Base-by-base conservation (phyloP, 371 early-diverging fungal genomes). In the Mortierella sp. region DNA sequence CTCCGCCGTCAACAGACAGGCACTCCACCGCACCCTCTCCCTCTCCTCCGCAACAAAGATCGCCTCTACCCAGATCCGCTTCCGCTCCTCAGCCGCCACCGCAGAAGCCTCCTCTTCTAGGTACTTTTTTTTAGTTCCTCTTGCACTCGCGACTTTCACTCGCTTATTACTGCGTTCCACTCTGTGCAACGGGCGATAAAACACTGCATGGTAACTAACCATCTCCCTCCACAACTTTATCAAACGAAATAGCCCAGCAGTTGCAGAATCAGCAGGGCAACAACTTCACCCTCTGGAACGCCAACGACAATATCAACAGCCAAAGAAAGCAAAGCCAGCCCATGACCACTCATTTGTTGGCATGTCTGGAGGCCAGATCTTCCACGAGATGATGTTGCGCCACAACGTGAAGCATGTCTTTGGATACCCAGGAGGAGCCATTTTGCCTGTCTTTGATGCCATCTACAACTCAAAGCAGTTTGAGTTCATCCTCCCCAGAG, bases 341-440 rank as follows among this genome's bases (percentile, higher is more conserved):
- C 89, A 93, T 89, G 94, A 95, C 79, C 92, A 93, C 83, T 93
- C 94, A 1, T 96, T 96, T 83, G 95, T 98, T 12, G 99, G 99
- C 56, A 95, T 96, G 95, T 96, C 97, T n/a, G 99, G 99, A 81
- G 99, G 99, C 58, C 95, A 98, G 88, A 98, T 99, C 83, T 98
- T 99, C 86, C 99, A 99, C 89, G 97, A 98, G 83, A 97, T 98
- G 98, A 97, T 99, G 97, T 91, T 97, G 72, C 91, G 96, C 71
- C 97, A 98, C 77, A 91, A 92, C 72, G 99, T 99, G 38, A 95
- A 97, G 87, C 95, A 96, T 79, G 92, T 98, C 70, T 99, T 99
- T 91, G 99, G 99, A 18, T 99, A 99, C 84, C 98, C 98, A 60
- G 99, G 98, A 76, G 98, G 98, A 75, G 99, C 99, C 29, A 98